Evolutionary conservation across 176 grass and related monocot genomes (phyloP).

Genomic region (Areca catechu): DNA sequence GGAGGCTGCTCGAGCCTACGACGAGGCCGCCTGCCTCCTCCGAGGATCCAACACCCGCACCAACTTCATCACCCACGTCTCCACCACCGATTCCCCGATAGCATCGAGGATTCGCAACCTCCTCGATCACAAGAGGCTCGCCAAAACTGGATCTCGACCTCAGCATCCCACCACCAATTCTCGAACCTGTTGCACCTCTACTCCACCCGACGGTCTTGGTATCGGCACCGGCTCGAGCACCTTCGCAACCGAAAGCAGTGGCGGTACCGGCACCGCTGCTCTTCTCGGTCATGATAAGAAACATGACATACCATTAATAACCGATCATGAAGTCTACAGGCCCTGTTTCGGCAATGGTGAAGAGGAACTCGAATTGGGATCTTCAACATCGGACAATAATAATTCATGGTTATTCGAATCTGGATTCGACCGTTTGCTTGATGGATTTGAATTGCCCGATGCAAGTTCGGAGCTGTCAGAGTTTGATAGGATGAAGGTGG

Average conservation of each 20-base stretch:
- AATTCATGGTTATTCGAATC: constrained; percentile 58
- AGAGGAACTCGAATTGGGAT: constrained; percentile 4
- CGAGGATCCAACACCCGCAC: constrained; percentile 77
- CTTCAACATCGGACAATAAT: constrained; percentile 13
- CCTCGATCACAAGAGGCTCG: constrained; percentile 79
- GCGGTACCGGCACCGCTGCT: constrained; percentile 9
- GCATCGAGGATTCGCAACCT: constrained; percentile 56
- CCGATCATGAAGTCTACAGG: constrained; percentile 39
- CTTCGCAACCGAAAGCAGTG: neutral
- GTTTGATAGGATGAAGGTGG: constrained; percentile 80
- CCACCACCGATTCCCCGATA: constrained; percentile 46
- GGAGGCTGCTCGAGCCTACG: constrained; percentile 56
- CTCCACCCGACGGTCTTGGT: constrained; percentile 2
- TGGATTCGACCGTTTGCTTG: constrained; percentile 37
- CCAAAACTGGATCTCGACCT: constrained; percentile 21
- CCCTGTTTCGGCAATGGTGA: constrained; percentile 28
- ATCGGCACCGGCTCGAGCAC: constrained; percentile 18
- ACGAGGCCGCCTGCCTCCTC: constrained; percentile 74
- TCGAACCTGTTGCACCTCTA: constrained; percentile 4
- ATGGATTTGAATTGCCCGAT: constrained; percentile 29
- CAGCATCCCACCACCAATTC: neutral
- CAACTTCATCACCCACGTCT: constrained; percentile 50
- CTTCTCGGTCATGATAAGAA: constrained; percentile 8
- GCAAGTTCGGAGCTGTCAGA: constrained; percentile 36
- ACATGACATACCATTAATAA: constrained; percentile 4